Evolutionary conservation across 1,139 yeast genomes (phyloP).

Genomic region (Debaryomyces nepalensis): DNA sequence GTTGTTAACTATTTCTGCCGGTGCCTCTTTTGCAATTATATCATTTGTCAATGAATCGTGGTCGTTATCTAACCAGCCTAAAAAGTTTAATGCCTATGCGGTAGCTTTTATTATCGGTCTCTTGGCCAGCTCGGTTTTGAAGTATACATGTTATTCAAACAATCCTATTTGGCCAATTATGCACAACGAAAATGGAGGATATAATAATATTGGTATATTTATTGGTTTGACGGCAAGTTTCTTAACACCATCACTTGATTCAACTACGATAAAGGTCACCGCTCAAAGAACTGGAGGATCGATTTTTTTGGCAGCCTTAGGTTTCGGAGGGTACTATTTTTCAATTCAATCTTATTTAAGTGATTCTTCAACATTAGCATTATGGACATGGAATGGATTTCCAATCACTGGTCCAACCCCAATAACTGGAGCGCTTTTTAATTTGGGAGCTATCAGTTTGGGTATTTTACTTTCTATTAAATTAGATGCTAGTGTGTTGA

Average conservation of each 20-base stretch:
- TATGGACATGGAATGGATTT: constrained; percentile 96
- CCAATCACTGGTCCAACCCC: constrained; percentile 88
- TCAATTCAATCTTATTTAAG: constrained; percentile 74
- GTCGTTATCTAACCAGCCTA: constrained; percentile 45
- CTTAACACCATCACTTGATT: constrained; percentile 44
- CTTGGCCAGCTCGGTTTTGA: constrained; percentile 70
- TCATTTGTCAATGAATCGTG: constrained; percentile 63
- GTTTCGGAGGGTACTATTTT: constrained; percentile 79
- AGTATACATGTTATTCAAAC: constrained; percentile 77
- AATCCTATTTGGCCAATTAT: constrained; percentile 97
- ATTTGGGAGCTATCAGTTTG: constrained; percentile 59
- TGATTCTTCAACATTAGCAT: constrained; percentile 81
- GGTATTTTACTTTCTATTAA: constrained; percentile 52
- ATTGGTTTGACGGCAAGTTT: constrained; percentile 70
- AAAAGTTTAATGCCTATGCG: constrained; percentile 55
- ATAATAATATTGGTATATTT: constrained; percentile 71
- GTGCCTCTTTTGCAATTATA: constrained; percentile 65
- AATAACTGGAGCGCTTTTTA: constrained; percentile 81
- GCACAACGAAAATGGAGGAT: constrained; percentile 86
- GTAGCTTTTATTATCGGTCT: constrained; percentile 75
- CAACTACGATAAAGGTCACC: constrained; percentile 17
- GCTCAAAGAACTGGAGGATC: constrained; percentile 38
- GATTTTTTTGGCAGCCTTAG: constrained; percentile 58
- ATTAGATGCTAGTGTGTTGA: constrained; percentile 29
- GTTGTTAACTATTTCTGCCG: constrained; percentile 67